Conservation (phyloP, 768 basidiomycete species). For the Termitomyces sp. region DNA sequence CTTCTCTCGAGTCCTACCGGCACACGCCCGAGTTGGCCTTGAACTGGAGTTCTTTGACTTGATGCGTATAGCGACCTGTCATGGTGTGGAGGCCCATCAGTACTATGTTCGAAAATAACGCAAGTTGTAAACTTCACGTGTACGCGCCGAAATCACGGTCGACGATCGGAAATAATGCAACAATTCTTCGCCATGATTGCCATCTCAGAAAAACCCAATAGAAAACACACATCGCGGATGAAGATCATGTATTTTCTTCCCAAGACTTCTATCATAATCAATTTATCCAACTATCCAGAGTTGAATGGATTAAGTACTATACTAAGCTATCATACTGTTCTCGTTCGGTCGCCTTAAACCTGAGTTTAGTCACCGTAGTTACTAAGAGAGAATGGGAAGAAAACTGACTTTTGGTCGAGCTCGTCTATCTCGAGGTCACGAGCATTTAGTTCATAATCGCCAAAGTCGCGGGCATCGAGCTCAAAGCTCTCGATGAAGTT, state of each 20-base stretch:
- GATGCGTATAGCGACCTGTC: too few relatives aligned
- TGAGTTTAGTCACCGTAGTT: neutral
- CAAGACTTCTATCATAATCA: neutral
- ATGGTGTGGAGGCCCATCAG: too few relatives aligned
- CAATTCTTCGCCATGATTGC: neutral
- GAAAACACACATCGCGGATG: neutral
- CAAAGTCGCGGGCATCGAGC: neutral
- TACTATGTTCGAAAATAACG: too few relatives aligned
- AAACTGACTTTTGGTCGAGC: constrained; percentile 2
- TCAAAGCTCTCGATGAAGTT: neutral
- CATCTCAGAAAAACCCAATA: too few relatives aligned
- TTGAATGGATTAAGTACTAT: neutral
- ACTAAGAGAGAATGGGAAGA: too few relatives aligned
- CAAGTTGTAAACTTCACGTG: too few relatives aligned
- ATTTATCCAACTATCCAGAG: constrained; percentile 1
- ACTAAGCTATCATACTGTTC: neutral
- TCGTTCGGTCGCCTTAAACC: neutral
- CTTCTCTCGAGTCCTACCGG: neutral
- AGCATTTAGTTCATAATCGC: neutral
- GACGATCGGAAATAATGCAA: too few relatives aligned
- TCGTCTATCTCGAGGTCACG: constrained; percentile 8
- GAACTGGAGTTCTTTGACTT: neutral
- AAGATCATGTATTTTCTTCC: neutral
- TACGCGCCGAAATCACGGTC: neutral
- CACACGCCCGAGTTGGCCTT: neutral